Base-by-base conservation (phyloP, 2,329 filamentous ascomycete species). In the Aspergillus brasiliensis region DNA sequence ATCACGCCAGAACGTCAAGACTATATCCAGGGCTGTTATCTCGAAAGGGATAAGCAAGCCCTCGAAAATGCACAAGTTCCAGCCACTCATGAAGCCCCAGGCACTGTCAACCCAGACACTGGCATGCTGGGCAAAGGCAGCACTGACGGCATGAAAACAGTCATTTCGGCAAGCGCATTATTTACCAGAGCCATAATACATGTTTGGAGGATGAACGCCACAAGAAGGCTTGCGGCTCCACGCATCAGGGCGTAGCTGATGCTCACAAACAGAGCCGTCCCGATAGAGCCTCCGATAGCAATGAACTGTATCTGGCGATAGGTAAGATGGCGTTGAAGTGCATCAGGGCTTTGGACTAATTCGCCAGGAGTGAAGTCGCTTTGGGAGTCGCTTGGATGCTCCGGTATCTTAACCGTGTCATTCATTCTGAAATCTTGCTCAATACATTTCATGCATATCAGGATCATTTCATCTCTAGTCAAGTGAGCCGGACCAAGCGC, bases 41-140 rank as follows among this genome's bases (percentile, higher is more conserved):
- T 78, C 75, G 58, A 71, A 74, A 0, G 70, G 71, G 19, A 75
- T 61, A 19, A 67, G 48, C 10, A 70, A 55, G 3, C 63, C 69
- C 55, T 70, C 65, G 56, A 76, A 74, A 48, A 81, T 67, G 17
- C 77, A 79, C 66, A 78, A 80, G 59, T 79, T 80, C 75, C 76
- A 79, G 5, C 73, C 74, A 27, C 69, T 68, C 61, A 73, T 72
- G 59, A 77, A 77, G 1, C 75, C 75, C 27, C 76, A 68, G 3
- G 77, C 75, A 27, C 71, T 68, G 57, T 79, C 76, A 2, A 78
- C 76, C 74, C 72, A 78, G 51, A 70, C 65, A 13, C 72, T 67
- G 19, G 69, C 73, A 34, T 74, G 65, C 13, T 70, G 70, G 28
- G 77, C 67, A 56, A 77, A 76, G 0, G 66, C 70, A 2, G 68